Conservation (phyloP, 768 basidiomycete species). For the Amanita subjunquillea region DNA sequence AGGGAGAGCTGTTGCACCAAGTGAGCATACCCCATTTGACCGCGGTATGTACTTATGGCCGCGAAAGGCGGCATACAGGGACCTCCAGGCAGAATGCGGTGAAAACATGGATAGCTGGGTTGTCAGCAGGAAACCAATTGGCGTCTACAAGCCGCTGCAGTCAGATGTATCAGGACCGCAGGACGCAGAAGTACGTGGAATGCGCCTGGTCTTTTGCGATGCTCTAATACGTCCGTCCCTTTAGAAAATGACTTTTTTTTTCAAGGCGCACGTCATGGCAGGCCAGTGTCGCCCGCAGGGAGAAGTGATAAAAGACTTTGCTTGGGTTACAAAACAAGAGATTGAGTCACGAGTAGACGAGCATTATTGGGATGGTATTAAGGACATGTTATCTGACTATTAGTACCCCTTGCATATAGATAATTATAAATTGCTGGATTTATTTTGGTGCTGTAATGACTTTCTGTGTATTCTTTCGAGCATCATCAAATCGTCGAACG, state of each 20-base stretch:
- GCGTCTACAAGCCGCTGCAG: conserved; percentile 49
- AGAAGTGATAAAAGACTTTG: conserved; percentile 61
- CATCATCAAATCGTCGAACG: conserved; percentile 86
- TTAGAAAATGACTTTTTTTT: conserved; percentile 78
- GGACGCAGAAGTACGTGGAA: conserved; percentile 25
- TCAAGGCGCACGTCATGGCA: conserved; percentile 87
- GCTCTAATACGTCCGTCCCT: neutral
- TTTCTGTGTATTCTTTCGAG: conserved; percentile 55
- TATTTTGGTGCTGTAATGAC: conserved; percentile 42
- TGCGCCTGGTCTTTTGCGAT: neutral
- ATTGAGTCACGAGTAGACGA: conserved; percentile 57
- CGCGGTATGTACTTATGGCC: neutral
- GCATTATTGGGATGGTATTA: conserved; percentile 68
- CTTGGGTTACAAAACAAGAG: conserved; percentile 93
- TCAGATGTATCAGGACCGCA: neutral
- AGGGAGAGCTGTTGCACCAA: conserved; percentile 69
- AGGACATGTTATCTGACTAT: conserved; percentile 72
- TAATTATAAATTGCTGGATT: conserved; percentile 4
- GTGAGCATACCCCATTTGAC: conserved; percentile 26
- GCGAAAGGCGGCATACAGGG: conserved; percentile 60
- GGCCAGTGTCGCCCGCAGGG: conserved; percentile 64
- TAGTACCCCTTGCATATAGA: conserved; percentile 11
- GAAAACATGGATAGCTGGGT: conserved; percentile 88
- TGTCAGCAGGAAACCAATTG: conserved; percentile 84
- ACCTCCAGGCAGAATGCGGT: conserved; percentile 66